Base-by-base conservation (phyloP, 768 basidiomycete genomes). In the Boletellus sp. region DNA sequence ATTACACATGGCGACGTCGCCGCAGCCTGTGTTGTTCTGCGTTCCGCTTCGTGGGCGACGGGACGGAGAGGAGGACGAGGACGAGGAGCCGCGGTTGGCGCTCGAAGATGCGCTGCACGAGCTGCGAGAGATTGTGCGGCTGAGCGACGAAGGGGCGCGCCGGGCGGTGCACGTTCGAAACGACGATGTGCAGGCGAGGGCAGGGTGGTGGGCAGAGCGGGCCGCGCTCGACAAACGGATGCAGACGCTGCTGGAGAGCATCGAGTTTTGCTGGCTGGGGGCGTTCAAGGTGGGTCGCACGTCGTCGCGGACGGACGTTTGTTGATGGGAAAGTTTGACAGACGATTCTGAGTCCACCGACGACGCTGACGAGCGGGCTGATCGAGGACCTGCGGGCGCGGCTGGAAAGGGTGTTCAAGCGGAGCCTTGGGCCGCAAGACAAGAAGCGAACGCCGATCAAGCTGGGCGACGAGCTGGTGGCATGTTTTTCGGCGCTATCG, bases 181-280 rank as follows among this genome's bases (percentile, higher is more conserved):
- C 26, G 79, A 86, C 36, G 82, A 87, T 51, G 72, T 74, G 38
- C 78, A 79, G 26, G 89, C 81, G 1, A 75, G 84, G 53, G 72
- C 76, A 0, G 77, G 73, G 2, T 98, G 96, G 96, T 99, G 96
- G 96, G 83, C 80, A 32, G 78, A 84, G 45, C 76, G 96, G 3
- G 70, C 73, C 20, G 78, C 76, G 19, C 75, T 98, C n/a, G 94
- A 98, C 60, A 74, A 72, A 41, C 78, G 92, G 20, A 64, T 99
- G 60, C 74, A 80, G 49, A 80, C 81, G 26, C 68, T 99, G 6
- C 65, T 96, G 31, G 81, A 82, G 55, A 91, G 85, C 55, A 84
- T 99, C 38, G 96, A 98, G 65, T 94, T 90, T 58, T 93, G 89
- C 62, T 98, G 96, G 96, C 75, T 99, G 3, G 95, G 96, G 1